phyloP scores from a whole-genome alignment of 331 rosid species.

The Saraca asoca region DNA sequence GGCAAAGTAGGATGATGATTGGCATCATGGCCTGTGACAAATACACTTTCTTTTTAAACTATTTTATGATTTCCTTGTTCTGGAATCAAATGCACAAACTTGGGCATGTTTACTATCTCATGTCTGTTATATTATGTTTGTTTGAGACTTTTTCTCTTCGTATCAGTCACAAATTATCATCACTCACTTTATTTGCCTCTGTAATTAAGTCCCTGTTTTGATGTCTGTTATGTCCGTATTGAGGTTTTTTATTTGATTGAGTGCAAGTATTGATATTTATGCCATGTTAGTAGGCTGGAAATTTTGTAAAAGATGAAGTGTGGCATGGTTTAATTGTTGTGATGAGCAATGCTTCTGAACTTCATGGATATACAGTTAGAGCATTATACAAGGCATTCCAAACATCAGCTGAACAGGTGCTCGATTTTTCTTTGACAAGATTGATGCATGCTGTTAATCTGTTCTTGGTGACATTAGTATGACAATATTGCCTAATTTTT shows the following conservation, averaged over 20 bases:
- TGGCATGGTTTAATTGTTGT: slow-evolving; percentile 90
- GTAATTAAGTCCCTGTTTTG: slow-evolving; percentile 17
- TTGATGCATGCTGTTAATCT: slow-evolving; percentile 29
- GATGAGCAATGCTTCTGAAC: slow-evolving; percentile 91
- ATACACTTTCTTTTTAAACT: not conserved
- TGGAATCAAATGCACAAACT: slow-evolving; percentile 14
- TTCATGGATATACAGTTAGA: slow-evolving; percentile 92
- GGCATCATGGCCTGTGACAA: not conserved
- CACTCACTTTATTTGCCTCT: slow-evolving; percentile 23
- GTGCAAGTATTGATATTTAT: slow-evolving; percentile 56
- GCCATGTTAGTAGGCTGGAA: slow-evolving; percentile 98
- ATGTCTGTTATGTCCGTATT: slow-evolving; percentile 32
- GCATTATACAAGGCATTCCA: slow-evolving; percentile 87
- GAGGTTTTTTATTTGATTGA: slow-evolving; percentile 29
- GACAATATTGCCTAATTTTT: slow-evolving; percentile 31
- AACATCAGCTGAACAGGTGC: slow-evolving; percentile 81
- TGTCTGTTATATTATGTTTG: slow-evolving; percentile 21
- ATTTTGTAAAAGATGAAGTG: slow-evolving; percentile 93
- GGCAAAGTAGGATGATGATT: slow-evolving; percentile 23
- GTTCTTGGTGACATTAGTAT: slow-evolving; percentile 18
- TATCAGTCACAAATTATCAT: slow-evolving; percentile 24
- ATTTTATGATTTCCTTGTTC: slow-evolving; percentile 1
- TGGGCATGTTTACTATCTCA: not conserved
- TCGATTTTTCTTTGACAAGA: slow-evolving; percentile 27
- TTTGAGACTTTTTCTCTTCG: slow-evolving; percentile 11